A percentile compares a stretch with the other conserved stretches of the same genome.
Conservation (phyloP, 2,329 filamentous ascomycete species). For the Microsporum ferrugineum region DNA sequence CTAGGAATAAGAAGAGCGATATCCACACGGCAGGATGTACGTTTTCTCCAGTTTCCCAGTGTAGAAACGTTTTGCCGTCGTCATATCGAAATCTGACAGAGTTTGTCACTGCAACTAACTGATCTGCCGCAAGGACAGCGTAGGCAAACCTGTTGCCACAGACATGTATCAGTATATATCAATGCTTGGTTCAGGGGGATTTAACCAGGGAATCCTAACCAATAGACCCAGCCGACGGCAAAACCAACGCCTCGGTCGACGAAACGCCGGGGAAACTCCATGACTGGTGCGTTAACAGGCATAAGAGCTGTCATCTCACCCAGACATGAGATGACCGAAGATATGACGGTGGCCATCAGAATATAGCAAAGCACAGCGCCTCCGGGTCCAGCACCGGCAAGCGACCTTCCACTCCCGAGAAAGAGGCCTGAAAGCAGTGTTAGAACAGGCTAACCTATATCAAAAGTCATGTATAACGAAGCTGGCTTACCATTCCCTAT, state of each 20-base stretch:
- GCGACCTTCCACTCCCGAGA: slow-evolving; percentile 30
- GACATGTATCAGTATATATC: not conserved
- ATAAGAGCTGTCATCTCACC: slow-evolving; percentile 36
- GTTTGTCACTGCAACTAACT: slow-evolving; percentile 31
- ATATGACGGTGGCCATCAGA: slow-evolving; percentile 35
- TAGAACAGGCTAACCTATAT: not conserved
- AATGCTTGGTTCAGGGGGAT: slow-evolving; percentile 7
- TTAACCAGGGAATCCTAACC: slow-evolving; percentile 27
- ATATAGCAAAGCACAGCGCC: slow-evolving; percentile 33
- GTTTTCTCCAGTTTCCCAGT: slow-evolving; percentile 20
- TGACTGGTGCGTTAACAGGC: slow-evolving; percentile 31
- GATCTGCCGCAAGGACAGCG: slow-evolving; percentile 24
- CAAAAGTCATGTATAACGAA: not conserved
- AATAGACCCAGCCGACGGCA: slow-evolving; percentile 37
- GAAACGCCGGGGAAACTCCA: slow-evolving; percentile 32
- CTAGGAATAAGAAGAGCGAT: slow-evolving; percentile 23
- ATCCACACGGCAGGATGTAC: slow-evolving; percentile 32
- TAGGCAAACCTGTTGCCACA: slow-evolving; percentile 22
- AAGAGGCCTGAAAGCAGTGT: slow-evolving; percentile 26
- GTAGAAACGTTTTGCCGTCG: slow-evolving; percentile 21
- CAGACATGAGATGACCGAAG: slow-evolving; percentile 34
- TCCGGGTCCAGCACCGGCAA: slow-evolving; percentile 33
- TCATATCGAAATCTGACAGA: slow-evolving; percentile 33
- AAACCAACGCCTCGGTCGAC: slow-evolving; percentile 36
- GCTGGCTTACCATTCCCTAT: slow-evolving; percentile 30